Conservation (phyloP, 495 filamentous ascomycete species). For the Pyronema domesticum region DNA sequence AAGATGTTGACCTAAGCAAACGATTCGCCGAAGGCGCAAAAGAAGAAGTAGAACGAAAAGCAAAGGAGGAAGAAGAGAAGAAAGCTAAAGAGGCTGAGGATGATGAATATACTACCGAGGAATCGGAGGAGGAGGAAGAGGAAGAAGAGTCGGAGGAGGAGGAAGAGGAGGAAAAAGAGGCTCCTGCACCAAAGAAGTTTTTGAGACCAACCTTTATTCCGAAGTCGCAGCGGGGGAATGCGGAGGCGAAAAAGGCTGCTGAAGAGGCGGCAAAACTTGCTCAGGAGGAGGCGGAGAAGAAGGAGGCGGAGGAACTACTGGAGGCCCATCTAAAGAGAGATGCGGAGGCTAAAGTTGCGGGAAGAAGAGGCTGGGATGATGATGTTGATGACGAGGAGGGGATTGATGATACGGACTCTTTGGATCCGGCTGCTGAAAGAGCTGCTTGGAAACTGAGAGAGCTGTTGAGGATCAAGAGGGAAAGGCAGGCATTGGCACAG, state of each 20-base stretch:
- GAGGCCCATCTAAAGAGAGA: slow-evolving; percentile 75
- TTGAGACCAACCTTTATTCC: slow-evolving; percentile 83
- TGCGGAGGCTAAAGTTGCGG: slow-evolving; percentile 51
- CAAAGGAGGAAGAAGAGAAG: slow-evolving; percentile 39
- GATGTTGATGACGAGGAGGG: slow-evolving; percentile 53
- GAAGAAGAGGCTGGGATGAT: slow-evolving; percentile 76
- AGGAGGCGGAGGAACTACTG: slow-evolving; percentile 57
- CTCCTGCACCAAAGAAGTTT: slow-evolving; percentile 55
- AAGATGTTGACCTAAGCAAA: slow-evolving; percentile 49
- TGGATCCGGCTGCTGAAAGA: slow-evolving; percentile 76
- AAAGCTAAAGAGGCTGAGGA: slow-evolving; percentile 21
- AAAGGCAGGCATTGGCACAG: slow-evolving; percentile 65
- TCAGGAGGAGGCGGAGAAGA: slow-evolving; percentile 44
- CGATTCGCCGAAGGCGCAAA: slow-evolving; percentile 30
- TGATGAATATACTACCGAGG: slow-evolving; percentile 28
- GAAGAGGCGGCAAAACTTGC: slow-evolving; percentile 31
- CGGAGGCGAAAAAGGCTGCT: slow-evolving; percentile 11
- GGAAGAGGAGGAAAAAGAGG: slow-evolving; percentile 51
- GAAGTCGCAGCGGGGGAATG: slow-evolving; percentile 47
- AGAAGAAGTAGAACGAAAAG: slow-evolving; percentile 32
- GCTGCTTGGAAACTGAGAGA: slow-evolving; percentile 92
- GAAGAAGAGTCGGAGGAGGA: slow-evolving; percentile 37
- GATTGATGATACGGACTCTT: slow-evolving; percentile 68
- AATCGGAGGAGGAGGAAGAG: slow-evolving; percentile 42
- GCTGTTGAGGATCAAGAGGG: slow-evolving; percentile 67